Base-by-base conservation (phyloP, 1,139 yeast genomes). In the Scheffersomyces segobiensis region DNA sequence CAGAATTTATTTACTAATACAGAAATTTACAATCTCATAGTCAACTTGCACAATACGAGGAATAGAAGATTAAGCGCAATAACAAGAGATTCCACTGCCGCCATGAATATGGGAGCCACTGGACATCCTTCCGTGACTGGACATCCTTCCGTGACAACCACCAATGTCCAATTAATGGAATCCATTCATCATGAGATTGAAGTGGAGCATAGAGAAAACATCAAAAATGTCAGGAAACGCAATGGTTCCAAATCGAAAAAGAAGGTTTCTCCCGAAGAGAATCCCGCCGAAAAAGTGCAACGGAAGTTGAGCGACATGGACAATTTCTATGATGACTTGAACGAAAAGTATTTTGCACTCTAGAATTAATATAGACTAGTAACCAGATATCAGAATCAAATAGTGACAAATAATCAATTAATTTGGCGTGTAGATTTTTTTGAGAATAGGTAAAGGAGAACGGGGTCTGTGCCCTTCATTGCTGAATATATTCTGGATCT, bases 241-340 rank as follows among this genome's bases (percentile, higher is more conserved):
- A 49, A 32, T 14, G 42, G 48, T 10, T 42, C n/a, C 22, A 42
- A 21, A 21, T 22, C 32, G 39, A 32, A 32, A 32, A 32, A 32
- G 42, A 32, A 32, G 42, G 3, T 14, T 7, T 32, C 42, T 10
- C 42, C 42, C 3, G 17, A 32, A 32, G 42, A 32, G 42, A 32
- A 10, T 12, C 42, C 42, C 17, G 42, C 12, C 42, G 42, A 32
- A 32, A 32, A 32, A 10, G 42, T 32, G 17, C 42, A 32, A 12
- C 17, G 20, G 50, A 48, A 14, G 24, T 14, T 48, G 21, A 48
- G 46, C 18, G 60, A 59, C 19, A 49, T 49, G 2, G 60, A 59
- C 18, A 66, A 67, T 50, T 69, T 68, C 52, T 65, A 67, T 57
- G 68, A 68, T 53, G 73, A 69, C 54, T 56, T 69, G 56, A 65